Percentiles rank a stretch among this genome's conserved stretches.
Conservation (phyloP, 345 rosid genomes). For the Syzygium aqueum region DNA sequence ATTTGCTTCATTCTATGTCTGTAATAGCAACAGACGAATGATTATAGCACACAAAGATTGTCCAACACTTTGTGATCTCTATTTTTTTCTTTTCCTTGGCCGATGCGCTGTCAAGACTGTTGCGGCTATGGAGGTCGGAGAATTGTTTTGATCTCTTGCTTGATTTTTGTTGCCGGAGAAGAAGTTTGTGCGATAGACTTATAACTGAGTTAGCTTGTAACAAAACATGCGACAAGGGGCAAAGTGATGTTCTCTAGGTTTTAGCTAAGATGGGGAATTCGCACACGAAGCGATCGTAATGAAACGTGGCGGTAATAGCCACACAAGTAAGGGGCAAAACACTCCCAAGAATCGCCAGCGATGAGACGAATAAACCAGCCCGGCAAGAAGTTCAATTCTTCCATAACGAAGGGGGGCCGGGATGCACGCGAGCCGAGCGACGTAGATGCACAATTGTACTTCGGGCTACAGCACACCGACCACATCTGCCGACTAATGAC, state of each 20-base stretch:
- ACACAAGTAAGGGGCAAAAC: not conserved
- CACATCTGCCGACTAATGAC: not conserved
- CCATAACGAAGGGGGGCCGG: accelerated
- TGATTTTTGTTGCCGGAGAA: not conserved
- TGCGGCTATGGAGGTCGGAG: not conserved
- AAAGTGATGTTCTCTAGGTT: not conserved
- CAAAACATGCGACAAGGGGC: not conserved
- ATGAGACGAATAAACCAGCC: not conserved
- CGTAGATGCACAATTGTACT: not conserved
- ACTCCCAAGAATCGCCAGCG: not conserved
- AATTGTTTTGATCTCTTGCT: not conserved
- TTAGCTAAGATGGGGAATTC: not conserved
- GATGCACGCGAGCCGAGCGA: not conserved
- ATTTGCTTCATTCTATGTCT: not conserved
- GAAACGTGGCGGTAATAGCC: not conserved
- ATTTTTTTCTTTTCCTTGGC: not conserved
- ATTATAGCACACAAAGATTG: not conserved
- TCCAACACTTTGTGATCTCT: not conserved
- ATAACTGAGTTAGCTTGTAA: not conserved
- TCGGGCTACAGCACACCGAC: not conserved
- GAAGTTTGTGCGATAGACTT: not conserved
- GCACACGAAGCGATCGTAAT: not conserved
- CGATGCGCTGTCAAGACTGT: not conserved
- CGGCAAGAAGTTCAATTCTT: not conserved
- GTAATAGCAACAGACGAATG: not conserved